phyloP scores from a whole-genome alignment of 179 eudicot genomes.

The Beta corolliflora region DNA sequence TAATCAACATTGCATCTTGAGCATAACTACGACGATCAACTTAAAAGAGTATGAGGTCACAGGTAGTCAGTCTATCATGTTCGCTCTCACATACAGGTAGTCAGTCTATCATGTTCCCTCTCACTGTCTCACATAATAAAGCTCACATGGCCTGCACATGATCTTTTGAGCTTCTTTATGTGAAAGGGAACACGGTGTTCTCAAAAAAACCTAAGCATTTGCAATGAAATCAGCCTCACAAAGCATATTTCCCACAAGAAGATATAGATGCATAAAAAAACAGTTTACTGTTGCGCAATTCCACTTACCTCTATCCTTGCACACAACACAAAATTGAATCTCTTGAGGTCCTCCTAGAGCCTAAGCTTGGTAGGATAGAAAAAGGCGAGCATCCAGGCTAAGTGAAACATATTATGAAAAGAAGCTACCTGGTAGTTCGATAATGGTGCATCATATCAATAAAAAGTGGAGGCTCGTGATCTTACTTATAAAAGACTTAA shows the following conservation, averaged over 20 bases:
- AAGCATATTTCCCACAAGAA: not conserved
- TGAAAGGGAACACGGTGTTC: too few relatives aligned
- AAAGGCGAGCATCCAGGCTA: not conserved
- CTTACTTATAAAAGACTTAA: not conserved
- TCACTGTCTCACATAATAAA: too few relatives aligned
- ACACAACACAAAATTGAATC: not conserved
- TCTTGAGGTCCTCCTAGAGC: not conserved
- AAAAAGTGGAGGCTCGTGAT: not conserved
- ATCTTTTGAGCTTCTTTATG: too few relatives aligned
- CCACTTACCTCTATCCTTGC: not conserved
- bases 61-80: too few relatives aligned
- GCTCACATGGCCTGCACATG: too few relatives aligned
- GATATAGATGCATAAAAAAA: not conserved
- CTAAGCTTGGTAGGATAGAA: not conserved
- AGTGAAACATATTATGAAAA: not conserved
- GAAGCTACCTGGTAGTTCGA: not conserved
- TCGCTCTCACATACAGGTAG: too few relatives aligned
- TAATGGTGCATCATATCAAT: not conserved
- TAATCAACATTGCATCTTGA: not conserved
- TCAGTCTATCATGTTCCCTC: too few relatives aligned
- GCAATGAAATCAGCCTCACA: not conserved
- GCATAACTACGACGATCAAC: not conserved
- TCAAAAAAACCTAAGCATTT: too few relatives aligned
- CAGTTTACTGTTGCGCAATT: not conserved
- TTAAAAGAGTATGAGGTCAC: not conserved